These are phyloP conservation scores for Brasilioporus rufonigricans DNA, from an alignment of 768 basidiomycete species.

Conservation along the genomic window DNA sequence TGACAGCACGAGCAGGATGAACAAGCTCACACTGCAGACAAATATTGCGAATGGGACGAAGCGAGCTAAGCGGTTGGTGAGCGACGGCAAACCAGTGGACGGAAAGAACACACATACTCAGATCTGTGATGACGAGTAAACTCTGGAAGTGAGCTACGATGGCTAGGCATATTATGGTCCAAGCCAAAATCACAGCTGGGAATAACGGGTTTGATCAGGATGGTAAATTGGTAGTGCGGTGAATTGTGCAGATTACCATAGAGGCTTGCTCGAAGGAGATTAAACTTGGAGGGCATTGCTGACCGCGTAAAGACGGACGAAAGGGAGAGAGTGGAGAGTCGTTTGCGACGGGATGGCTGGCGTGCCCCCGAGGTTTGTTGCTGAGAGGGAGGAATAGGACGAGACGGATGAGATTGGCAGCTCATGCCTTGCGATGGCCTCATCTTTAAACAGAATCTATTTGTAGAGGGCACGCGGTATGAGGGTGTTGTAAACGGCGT, in stretches of 20 bases:
- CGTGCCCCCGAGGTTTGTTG: conserved; percentile 22
- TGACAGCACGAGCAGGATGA: conserved; percentile 67
- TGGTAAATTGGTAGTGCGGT: background rate
- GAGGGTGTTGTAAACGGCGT: conserved; percentile 30
- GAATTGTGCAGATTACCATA: conserved; percentile 46
- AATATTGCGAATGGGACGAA: conserved; percentile 87
- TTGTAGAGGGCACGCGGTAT: conserved; percentile 28
- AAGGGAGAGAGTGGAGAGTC: conserved; percentile 30
- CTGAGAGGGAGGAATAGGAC: conserved; percentile 16
- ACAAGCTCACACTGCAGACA: conserved; percentile 66
- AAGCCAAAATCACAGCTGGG: conserved; percentile 63
- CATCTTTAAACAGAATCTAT: conserved; percentile 30
- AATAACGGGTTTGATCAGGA: conserved; percentile 3
- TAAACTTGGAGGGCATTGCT: conserved; percentile 72
- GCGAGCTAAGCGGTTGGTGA: conserved; percentile 51
- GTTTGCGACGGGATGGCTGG: conserved; percentile 35
- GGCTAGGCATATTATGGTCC: conserved; percentile 76
- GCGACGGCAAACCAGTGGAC: background rate
- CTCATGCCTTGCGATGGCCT: conserved; percentile 20
- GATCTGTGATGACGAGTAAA: conserved; percentile 70
- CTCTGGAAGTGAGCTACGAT: conserved; percentile 78
- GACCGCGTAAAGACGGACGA: conserved; percentile 30
- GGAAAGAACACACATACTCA: conserved; percentile 51
- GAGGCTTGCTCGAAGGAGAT: conserved; percentile 60
- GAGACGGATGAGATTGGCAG: conserved; percentile 26